Percentiles rank a stretch among this genome's conserved stretches.
These are phyloP conservation scores for Colletotrichum sidae DNA, from an alignment of 2,329 filamentous ascomycete species.

Conservation along the genomic window DNA sequence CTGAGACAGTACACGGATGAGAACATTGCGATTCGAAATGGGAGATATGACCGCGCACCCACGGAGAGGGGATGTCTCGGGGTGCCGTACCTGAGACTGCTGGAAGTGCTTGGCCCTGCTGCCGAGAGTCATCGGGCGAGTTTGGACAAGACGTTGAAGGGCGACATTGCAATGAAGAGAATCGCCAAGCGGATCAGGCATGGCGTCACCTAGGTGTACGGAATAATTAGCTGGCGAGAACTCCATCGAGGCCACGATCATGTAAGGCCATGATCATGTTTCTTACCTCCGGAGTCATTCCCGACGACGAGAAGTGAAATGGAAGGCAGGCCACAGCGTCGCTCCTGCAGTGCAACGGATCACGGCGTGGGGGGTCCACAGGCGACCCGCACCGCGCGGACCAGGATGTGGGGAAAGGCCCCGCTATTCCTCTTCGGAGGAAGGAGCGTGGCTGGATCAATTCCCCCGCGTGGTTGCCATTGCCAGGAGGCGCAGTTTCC, in stretches of 20 bases:
- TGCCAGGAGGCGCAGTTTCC: conserved; percentile 6
- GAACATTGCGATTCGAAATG: conserved; percentile 9
- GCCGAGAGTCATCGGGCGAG: conserved; percentile 13
- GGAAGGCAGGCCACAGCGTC: not conserved
- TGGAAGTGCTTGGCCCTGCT: conserved; percentile 18
- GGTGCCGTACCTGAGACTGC: conserved; percentile 1
- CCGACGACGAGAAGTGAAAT: not conserved
- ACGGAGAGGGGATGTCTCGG: not conserved
- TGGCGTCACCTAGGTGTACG: not conserved
- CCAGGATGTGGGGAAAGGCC: not conserved
- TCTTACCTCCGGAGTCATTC: not conserved
- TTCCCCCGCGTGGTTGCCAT: conserved; percentile 5
- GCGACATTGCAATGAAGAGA: conserved; percentile 11
- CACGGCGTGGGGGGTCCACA: too few species aligned
- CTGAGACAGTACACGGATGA: conserved; percentile 10
- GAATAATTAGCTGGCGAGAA: not conserved
- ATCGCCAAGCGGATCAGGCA: not conserved
- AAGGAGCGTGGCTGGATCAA: conserved; percentile 15
- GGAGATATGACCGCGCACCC: conserved; percentile 7
- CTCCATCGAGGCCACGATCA: not conserved
- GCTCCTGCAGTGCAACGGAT: too few species aligned
- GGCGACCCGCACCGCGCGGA: not conserved
- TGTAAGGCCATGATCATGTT: not conserved
- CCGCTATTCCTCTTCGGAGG: not conserved
- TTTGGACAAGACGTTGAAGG: conserved; percentile 11